Evolutionary conservation across 495 filamentous ascomycete genomes (phyloP).

Genomic region (Neurospora sublineolata): DNA sequence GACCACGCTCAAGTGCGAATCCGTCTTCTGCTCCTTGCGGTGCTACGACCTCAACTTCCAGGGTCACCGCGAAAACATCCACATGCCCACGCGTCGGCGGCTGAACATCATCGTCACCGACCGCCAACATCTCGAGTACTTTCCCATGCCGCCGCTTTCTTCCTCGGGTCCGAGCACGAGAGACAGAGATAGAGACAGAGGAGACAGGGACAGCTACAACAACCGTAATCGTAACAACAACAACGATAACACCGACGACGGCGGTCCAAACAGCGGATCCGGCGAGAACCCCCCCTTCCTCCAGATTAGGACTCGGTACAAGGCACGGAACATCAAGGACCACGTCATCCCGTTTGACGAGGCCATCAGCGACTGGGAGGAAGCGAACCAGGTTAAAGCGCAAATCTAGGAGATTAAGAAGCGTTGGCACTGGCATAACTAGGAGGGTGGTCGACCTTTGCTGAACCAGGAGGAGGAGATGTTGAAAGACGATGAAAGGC

Average conservation of each 20-base stretch:
- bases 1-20: constrained; percentile 16
- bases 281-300: not conserved
- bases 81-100: constrained; percentile 22
- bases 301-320: constrained; percentile 13
- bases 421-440: not conserved
- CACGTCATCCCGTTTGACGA: constrained; percentile 18
- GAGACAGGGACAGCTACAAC: constrained; percentile 3
- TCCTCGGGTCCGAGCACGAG: not conserved
- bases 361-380: constrained; percentile 27
- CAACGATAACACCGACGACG: not conserved
- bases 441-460: not conserved
- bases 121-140: constrained; percentile 19
- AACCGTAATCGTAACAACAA: not conserved
- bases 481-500: not conserved
- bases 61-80: constrained; percentile 28
- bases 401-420: constrained; percentile 1
- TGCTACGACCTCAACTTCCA: constrained; percentile 32
- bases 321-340: constrained; percentile 19
- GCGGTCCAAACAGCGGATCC: not conserved
- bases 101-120: constrained; percentile 13
- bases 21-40: constrained; percentile 28
- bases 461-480: not conserved
- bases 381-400: constrained; percentile 13
- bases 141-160: not conserved
- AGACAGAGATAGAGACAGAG: not conserved